Conservation (phyloP, 2,329 filamentous ascomycete species). For the Penicillium psychrosexuale region DNA sequence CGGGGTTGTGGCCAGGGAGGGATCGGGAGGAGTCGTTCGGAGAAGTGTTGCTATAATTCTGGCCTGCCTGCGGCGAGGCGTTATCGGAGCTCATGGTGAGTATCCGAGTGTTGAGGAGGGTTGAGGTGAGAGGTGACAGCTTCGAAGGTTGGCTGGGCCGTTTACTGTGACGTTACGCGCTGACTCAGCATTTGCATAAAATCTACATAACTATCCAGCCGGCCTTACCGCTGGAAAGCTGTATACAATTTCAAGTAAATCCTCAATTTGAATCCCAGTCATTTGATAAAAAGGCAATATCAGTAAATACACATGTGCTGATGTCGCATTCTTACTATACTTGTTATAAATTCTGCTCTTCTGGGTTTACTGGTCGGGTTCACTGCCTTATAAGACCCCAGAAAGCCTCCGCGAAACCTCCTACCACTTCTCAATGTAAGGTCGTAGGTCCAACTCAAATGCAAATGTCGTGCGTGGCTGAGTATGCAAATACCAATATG, state of each 20-base stretch:
- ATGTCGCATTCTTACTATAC: not conserved
- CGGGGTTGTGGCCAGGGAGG: constrained; percentile 8
- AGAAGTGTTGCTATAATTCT: not conserved
- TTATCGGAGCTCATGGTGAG: constrained; percentile 28
- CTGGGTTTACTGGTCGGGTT: not conserved
- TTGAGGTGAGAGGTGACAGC: not conserved
- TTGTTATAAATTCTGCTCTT: not conserved
- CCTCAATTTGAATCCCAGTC: not conserved
- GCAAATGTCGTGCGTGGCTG: constrained; percentile 77
- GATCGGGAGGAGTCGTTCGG: constrained; percentile 3
- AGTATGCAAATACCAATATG: constrained; percentile 79
- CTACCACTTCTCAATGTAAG: constrained; percentile 80
- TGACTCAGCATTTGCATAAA: constrained; percentile 11
- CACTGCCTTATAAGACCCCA: not conserved
- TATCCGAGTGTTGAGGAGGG: not conserved
- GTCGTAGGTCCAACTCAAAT: constrained; percentile 75
- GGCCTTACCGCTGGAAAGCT: too few species aligned
- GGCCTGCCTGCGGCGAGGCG: constrained; percentile 19
- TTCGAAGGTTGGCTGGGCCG: not conserved
- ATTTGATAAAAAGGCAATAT: not conserved
- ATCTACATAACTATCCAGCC: not conserved
- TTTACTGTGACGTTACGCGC: constrained; percentile 14
- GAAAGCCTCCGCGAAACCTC: not conserved
- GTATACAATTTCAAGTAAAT: not conserved
- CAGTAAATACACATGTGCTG: not conserved